phyloP scores from a whole-genome alignment of 2,329 filamentous ascomycete genomes.

The Epichloe festucae region DNA sequence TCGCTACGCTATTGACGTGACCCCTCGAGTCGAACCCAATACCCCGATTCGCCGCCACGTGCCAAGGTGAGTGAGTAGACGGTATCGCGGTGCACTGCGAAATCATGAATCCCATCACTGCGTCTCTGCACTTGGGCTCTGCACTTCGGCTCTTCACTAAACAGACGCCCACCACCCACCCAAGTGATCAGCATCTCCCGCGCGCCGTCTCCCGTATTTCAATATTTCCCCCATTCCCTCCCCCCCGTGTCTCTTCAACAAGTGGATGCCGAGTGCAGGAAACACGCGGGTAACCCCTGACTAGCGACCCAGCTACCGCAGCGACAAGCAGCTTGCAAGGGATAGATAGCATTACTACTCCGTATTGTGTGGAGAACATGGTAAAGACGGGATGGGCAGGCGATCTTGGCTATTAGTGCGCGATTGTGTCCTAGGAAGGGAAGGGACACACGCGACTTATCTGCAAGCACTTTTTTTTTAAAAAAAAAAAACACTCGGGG shows the following conservation, averaged over 20 bases:
- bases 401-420: not conserved
- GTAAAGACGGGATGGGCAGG: not conserved
- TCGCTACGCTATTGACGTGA: too few relatives aligned
- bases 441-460: too few relatives aligned
- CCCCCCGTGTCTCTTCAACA: not conserved
- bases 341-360: not conserved
- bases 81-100: too few relatives aligned
- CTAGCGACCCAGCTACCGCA: not conserved
- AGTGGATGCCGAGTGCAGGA: not conserved
- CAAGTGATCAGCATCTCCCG: too few relatives aligned
- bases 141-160: not conserved
- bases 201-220: not conserved
- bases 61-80: too few relatives aligned
- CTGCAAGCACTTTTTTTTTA: too few relatives aligned
- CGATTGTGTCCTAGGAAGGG: not conserved
- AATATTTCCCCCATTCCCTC: not conserved
- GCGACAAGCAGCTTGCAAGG: not conserved
- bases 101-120: too few relatives aligned
- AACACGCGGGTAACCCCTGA: not conserved
- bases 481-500: too few relatives aligned
- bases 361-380: not conserved
- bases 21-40: too few relatives aligned
- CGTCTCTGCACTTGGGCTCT: too few relatives aligned
- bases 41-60: too few relatives aligned
- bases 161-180: not conserved